Evolutionary conservation across 108 stramenopile genomes (phyloP), one percentile per base, ranked within the genome.

Genomic region (Skeletonema tropicum): DNA sequence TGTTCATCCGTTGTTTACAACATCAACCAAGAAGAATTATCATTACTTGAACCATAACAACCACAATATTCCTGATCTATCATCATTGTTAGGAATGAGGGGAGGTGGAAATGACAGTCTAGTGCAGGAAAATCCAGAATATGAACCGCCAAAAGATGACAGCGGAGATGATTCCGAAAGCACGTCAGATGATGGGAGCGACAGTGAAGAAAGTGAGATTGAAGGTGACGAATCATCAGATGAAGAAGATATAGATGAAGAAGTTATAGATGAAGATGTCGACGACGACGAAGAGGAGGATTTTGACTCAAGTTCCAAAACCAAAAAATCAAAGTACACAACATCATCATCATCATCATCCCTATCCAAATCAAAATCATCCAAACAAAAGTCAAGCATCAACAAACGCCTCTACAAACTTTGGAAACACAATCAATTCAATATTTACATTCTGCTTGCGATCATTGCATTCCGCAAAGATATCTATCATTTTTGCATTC

Each of bases 391-490:
- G 35, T 29, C 9, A 9, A 55, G 52, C 23, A 25, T 55, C 52
- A 55, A 55, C 52, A 55, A 55, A 25, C 52, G 52, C n/a, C 52
- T 55, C 19, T 55, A 76, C 25, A 66, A 61, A 58, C 32, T 74
- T 4, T 11, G 77, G n/a, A 71, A 68, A 33, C 82, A 76, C 41
- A 65, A 86, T 67, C 74, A 67, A 14, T 38, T 35, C 25, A 73
- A 57, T 14, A 58, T 83, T 4, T 87, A 75, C 60, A 11, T 89
- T 1, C 60, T 76, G 8, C 66, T 89, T 66, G 82, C 77, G 3
- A 41, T 86, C 0, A 71, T 88, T 75, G 91, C 91, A 42, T 92
- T 92, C 86, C 91, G 88, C 0, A 75, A 55, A 42, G 89, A 92
- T 60, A 64, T 89, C 3, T 52, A 29, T 15, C 42, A 74, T 7